Percentiles rank a stretch among this genome's conserved stretches.
Conservation (phyloP, 495 filamentous ascomycete species). For the Copromyces sp. region DNA sequence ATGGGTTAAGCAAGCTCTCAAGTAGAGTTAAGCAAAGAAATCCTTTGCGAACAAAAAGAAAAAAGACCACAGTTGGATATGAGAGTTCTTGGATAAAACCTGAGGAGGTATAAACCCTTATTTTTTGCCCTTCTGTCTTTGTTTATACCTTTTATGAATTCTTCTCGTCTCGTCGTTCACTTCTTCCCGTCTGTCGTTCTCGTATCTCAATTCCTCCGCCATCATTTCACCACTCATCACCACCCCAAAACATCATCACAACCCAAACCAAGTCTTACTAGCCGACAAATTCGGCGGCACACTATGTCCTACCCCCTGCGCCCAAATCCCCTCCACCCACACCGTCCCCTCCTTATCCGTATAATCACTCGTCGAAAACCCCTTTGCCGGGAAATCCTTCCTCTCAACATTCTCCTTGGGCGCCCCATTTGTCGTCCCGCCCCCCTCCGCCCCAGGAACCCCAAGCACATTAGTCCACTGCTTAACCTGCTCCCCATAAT, state of each 20-base stretch:
- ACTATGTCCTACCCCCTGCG: conserved; percentile 28
- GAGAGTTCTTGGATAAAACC: neutral
- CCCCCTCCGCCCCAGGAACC: neutral
- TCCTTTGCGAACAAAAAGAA: neutral
- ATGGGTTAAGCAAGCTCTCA: neutral
- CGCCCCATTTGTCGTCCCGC: neutral
- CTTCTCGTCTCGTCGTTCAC: neutral
- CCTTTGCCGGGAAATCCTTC: conserved; percentile 26
- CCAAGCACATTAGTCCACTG: conserved; percentile 44
- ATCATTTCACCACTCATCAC: neutral
- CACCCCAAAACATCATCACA: conserved; percentile 5
- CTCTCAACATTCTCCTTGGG: conserved; percentile 20
- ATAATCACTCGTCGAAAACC: conserved; percentile 29
- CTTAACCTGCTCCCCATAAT: conserved; percentile 41
- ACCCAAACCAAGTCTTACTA: conserved; percentile 28
- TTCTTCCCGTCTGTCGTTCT: neutral
- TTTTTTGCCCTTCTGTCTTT: neutral
- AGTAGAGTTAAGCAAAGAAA: neutral
- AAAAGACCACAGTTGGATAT: neutral
- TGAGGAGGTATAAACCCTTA: neutral
- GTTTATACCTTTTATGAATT: neutral
- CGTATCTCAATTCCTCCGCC: neutral
- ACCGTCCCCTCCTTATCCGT: conserved; percentile 11
- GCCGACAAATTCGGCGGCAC: conserved; percentile 29
- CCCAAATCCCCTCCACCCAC: conserved; percentile 29